Evolutionary conservation across 2,329 filamentous ascomycete genomes (phyloP).

Genomic region (Epichloe brachyelytri): DNA sequence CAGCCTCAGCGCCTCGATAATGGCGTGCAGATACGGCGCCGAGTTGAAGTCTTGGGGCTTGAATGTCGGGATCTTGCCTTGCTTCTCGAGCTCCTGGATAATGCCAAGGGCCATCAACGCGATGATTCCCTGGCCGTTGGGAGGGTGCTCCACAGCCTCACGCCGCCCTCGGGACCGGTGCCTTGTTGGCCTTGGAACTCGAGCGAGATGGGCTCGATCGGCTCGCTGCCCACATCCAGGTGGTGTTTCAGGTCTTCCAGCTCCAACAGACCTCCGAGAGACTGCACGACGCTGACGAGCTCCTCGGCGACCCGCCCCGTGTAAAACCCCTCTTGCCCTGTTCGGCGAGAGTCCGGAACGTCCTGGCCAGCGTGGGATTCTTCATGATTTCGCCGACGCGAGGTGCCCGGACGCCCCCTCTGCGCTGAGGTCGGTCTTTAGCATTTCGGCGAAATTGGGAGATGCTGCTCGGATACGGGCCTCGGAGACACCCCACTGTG

Average conservation of each 20-base stretch:
- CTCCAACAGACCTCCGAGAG: constrained; percentile 64
- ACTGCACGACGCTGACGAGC: constrained; percentile 63
- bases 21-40: constrained; percentile 65
- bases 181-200: constrained; percentile 61
- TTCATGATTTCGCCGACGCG: constrained; percentile 76
- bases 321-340: constrained; percentile 86
- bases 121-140: constrained; percentile 91
- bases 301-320: constrained; percentile 69
- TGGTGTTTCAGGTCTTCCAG: constrained; percentile 73
- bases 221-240: constrained; percentile 52
- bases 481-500: constrained; percentile 67
- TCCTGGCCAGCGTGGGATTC: constrained; percentile 68
- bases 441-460: constrained; percentile 75
- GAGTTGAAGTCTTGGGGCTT: constrained; percentile 64
- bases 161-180: constrained; percentile 30
- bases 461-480: constrained; percentile 55
- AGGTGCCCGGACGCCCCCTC: constrained; percentile 63
- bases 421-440: constrained; percentile 61
- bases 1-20: constrained; percentile 80
- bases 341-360: constrained; percentile 64
- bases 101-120: constrained; percentile 91
- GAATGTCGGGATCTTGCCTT: constrained; percentile 63
- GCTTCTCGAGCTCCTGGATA: constrained; percentile 68
- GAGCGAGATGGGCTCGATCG: constrained; percentile 75
- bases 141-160: constrained; percentile 92